Percentiles rank a stretch among this genome's conserved stretches.
Conservation (phyloP, 2,329 filamentous ascomycete species). For the Aspergillus sp. region DNA sequence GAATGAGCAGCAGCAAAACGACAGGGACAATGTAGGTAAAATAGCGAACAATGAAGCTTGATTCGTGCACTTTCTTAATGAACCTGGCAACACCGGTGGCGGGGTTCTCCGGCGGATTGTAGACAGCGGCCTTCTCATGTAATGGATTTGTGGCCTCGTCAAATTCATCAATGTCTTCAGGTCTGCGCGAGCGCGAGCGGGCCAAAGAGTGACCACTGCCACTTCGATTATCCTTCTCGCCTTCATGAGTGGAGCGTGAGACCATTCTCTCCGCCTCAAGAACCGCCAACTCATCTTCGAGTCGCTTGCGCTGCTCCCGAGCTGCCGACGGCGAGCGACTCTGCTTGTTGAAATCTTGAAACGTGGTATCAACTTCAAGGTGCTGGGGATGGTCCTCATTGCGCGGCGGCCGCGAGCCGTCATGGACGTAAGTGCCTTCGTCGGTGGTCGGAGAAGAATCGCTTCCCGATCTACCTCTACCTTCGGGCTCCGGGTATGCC, state of each 20-base stretch:
- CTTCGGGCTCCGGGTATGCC: slow-evolving; percentile 27
- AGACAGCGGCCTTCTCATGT: slow-evolving; percentile 65
- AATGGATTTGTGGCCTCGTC: slow-evolving; percentile 67
- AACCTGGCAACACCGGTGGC: slow-evolving; percentile 62
- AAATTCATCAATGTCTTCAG: slow-evolving; percentile 65
- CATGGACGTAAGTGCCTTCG: slow-evolving; percentile 32
- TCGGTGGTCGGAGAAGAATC: slow-evolving; percentile 29
- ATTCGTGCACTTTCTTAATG: slow-evolving; percentile 65
- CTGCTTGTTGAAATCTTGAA: slow-evolving; percentile 15
- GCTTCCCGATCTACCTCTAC: slow-evolving; percentile 20
- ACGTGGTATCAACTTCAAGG: slow-evolving; percentile 29
- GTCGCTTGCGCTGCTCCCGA: slow-evolving; percentile 59
- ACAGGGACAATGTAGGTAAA: slow-evolving; percentile 70
- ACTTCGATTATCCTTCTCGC: slow-evolving; percentile 31
- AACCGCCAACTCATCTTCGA: slow-evolving; percentile 67
- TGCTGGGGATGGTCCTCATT: slow-evolving; percentile 4
- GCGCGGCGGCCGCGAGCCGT: slow-evolving; percentile 15
- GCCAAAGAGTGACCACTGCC: slow-evolving; percentile 48
- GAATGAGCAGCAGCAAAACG: slow-evolving; percentile 64
- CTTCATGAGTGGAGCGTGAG: slow-evolving; percentile 41
- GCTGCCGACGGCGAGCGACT: slow-evolving; percentile 54
- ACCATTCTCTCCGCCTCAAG: slow-evolving; percentile 64
- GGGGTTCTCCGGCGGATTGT: slow-evolving; percentile 64
- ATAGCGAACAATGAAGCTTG: slow-evolving; percentile 66
- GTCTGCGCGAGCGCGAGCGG: slow-evolving; percentile 52